phyloP scores from a whole-genome alignment of 495 filamentous ascomycete species.

The Daldinia grandis region DNA sequence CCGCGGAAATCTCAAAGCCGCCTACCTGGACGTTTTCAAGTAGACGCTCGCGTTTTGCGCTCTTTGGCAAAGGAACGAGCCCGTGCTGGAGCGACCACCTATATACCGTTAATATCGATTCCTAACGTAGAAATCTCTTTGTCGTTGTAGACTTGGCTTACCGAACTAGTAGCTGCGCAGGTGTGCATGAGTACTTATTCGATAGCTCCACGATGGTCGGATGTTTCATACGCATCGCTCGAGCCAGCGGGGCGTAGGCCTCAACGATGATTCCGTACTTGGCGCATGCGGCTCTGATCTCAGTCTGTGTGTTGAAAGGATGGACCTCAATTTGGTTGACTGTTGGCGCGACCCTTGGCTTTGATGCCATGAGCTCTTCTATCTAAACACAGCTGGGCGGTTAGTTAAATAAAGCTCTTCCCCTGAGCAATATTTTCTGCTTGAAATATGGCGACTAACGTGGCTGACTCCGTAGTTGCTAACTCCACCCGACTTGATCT shows the following conservation, averaged over 20 bases:
- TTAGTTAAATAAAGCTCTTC: conserved; percentile 1
- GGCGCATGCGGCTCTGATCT: conserved; percentile 64
- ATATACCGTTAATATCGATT: neutral
- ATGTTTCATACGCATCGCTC: conserved; percentile 65
- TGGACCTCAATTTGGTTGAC: conserved; percentile 78
- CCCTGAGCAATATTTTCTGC: neutral
- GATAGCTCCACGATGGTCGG: conserved; percentile 58
- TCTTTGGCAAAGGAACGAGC: conserved; percentile 80
- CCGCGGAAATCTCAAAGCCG: conserved; percentile 67
- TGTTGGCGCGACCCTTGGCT: conserved; percentile 59
- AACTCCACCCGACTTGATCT: conserved; percentile 68
- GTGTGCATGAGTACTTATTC: conserved; percentile 65
- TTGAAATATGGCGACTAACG: conserved; percentile 48
- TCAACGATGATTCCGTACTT: conserved; percentile 65
- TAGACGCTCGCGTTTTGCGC: conserved; percentile 68
- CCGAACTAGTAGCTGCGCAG: conserved; percentile 69
- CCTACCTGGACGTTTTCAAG: conserved; percentile 71
- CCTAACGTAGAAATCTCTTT: neutral
- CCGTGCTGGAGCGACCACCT: conserved; percentile 75
- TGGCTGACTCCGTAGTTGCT: conserved; percentile 75
- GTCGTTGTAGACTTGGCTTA: conserved; percentile 11
- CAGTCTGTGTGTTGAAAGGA: conserved; percentile 70
- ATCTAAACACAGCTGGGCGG: conserved; percentile 50
- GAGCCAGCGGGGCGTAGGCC: conserved; percentile 71
- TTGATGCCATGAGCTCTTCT: conserved; percentile 66